These are phyloP conservation scores for Zymoseptoria ardabiliae DNA, from an alignment of 2,329 filamentous ascomycete genomes.

Conservation along the genomic window DNA sequence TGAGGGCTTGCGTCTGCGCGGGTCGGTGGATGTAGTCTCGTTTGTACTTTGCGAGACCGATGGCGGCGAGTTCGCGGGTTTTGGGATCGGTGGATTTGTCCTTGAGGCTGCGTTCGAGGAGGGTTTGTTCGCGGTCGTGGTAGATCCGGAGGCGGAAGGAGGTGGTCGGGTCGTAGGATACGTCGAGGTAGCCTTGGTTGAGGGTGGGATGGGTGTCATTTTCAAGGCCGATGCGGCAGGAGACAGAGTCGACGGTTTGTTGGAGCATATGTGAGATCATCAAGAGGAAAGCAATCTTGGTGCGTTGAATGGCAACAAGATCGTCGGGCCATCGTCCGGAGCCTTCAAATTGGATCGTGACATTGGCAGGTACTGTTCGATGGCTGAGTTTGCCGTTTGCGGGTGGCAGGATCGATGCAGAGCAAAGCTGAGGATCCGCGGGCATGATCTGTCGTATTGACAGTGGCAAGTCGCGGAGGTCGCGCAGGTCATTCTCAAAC, in stretches of 20 bases:
- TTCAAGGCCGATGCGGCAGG: slow-evolving; percentile 70
- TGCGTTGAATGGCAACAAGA: slow-evolving; percentile 80
- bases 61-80: slow-evolving; percentile 60
- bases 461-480: slow-evolving; percentile 77
- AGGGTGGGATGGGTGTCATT: slow-evolving; percentile 60
- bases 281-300: slow-evolving; percentile 80
- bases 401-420: slow-evolving; percentile 56
- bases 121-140: slow-evolving; percentile 74
- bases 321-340: slow-evolving; percentile 93
- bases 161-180: slow-evolving; percentile 63
- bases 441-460: slow-evolving; percentile 73
- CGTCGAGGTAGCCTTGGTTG: slow-evolving; percentile 76
- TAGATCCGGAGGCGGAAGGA: slow-evolving; percentile 81
- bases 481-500: slow-evolving; percentile 70
- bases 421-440: slow-evolving; percentile 65
- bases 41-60: slow-evolving; percentile 63
- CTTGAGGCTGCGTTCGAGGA: slow-evolving; percentile 72
- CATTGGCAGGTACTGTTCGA: slow-evolving; percentile 57
- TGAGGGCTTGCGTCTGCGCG: slow-evolving; percentile 72
- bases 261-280: slow-evolving; percentile 67
- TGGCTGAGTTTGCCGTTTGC: slow-evolving; percentile 35
- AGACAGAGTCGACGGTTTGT: slow-evolving; percentile 52
- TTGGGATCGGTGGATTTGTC: slow-evolving; percentile 62
- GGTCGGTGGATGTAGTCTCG: slow-evolving; percentile 65
- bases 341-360: slow-evolving; percentile 85